Evolutionary conservation across 2,329 filamentous ascomycete genomes (phyloP).

Genomic region (Microsporum audouinii): DNA sequence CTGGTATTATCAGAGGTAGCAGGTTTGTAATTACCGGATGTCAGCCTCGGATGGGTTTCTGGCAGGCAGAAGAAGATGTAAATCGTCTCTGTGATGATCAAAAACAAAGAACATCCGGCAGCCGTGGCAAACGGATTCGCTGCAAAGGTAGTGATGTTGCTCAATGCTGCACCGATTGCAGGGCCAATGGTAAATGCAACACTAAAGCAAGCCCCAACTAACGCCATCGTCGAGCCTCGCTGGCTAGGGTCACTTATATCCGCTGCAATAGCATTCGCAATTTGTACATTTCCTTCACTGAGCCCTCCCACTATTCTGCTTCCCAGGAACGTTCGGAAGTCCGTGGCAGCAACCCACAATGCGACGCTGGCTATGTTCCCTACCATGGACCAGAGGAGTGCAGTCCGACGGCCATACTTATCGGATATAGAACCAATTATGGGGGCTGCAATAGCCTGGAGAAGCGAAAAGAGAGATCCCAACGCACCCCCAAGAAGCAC

Average conservation of each 20-base stretch:
- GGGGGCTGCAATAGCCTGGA: slow-evolving; percentile 85
- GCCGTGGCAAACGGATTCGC: slow-evolving; percentile 91
- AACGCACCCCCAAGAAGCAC: slow-evolving; percentile 87
- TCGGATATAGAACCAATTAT: slow-evolving; percentile 84
- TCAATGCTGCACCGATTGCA: slow-evolving; percentile 76
- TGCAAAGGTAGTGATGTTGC: slow-evolving; percentile 62
- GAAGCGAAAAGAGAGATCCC: slow-evolving; percentile 82
- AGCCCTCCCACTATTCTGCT: slow-evolving; percentile 83
- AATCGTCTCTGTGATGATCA: slow-evolving; percentile 76
- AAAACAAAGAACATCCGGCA: slow-evolving; percentile 70
- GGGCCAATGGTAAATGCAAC: slow-evolving; percentile 96
- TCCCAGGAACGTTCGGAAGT: slow-evolving; percentile 93
- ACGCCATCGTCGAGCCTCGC: slow-evolving; percentile 83
- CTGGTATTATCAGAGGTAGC: slow-evolving; percentile 15
- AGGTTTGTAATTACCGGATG: neutral
- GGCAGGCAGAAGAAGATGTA: slow-evolving; percentile 79
- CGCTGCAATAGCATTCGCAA: slow-evolving; percentile 90
- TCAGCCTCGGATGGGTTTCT: slow-evolving; percentile 57
- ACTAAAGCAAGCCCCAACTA: slow-evolving; percentile 93
- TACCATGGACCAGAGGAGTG: slow-evolving; percentile 79
- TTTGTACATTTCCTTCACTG: slow-evolving; percentile 92
- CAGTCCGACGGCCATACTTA: slow-evolving; percentile 72
- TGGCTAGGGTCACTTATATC: slow-evolving; percentile 82
- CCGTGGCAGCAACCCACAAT: slow-evolving; percentile 83
- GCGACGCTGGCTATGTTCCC: slow-evolving; percentile 90